Conservation (phyloP, 2,329 filamentous ascomycete species). For the Talaromyces atroroseus region DNA sequence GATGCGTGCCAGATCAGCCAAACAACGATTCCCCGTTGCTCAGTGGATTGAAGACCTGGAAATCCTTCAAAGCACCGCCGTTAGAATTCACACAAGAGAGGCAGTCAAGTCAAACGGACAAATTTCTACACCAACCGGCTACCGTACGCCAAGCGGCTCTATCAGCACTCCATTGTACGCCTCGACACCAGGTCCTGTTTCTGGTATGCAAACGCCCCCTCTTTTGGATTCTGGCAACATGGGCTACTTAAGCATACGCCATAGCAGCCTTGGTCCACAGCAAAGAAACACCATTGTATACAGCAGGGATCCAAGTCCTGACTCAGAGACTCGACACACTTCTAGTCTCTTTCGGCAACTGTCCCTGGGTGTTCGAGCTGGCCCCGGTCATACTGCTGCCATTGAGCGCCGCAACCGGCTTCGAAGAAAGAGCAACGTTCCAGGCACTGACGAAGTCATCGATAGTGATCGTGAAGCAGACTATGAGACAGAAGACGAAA, state of each 20-base stretch:
- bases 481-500: slow-evolving; percentile 25
- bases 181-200: slow-evolving; percentile 23
- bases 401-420: slow-evolving; percentile 9
- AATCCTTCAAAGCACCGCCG: slow-evolving; percentile 55
- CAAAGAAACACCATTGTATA: slow-evolving; percentile 37
- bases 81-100: slow-evolving; percentile 51
- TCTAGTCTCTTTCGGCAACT: slow-evolving; percentile 32
- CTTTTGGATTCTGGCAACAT: slow-evolving; percentile 25
- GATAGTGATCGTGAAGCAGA: slow-evolving; percentile 33
- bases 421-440: slow-evolving; percentile 8
- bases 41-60: slow-evolving; percentile 63
- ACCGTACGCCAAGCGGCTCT: slow-evolving; percentile 38
- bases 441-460: slow-evolving; percentile 18
- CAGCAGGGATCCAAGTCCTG: slow-evolving; percentile 33
- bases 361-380: slow-evolving; percentile 36
- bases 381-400: slow-evolving; percentile 30
- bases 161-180: slow-evolving; percentile 26
- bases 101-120: slow-evolving; percentile 26
- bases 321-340: slow-evolving; percentile 24
- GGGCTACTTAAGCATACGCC: slow-evolving; percentile 26
- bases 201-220: slow-evolving; percentile 30
- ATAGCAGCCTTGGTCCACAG: slow-evolving; percentile 31
- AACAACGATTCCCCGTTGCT: slow-evolving; percentile 62
- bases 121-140: slow-evolving; percentile 36
- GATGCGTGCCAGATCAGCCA: slow-evolving; percentile 61